Percentiles rank a stretch among this genome's conserved stretches.
phyloP scores from a whole-genome alignment of 352 stramenopile species.

The Globisporangium spiculum region DNA sequence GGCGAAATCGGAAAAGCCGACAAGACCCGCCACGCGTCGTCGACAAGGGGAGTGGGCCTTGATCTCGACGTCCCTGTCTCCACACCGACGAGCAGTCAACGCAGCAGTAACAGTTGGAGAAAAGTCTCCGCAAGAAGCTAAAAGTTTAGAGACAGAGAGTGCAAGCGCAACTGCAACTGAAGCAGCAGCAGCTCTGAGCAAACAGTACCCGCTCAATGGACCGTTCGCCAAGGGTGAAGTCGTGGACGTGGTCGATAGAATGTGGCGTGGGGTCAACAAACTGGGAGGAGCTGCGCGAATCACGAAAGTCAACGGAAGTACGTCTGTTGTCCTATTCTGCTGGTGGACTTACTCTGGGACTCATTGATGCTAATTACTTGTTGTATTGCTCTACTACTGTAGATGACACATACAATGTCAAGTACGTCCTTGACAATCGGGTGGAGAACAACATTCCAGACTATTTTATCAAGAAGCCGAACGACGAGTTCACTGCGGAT shows the following conservation, averaged over 20 bases:
- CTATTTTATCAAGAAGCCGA: conserved; percentile 37
- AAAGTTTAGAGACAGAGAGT: background rate
- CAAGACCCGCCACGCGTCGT: background rate
- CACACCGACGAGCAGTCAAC: background rate
- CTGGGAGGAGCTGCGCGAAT: conserved; percentile 84
- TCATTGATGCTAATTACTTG: conserved; percentile 13
- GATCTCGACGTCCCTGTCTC: background rate
- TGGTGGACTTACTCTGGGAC: background rate
- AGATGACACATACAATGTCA: conserved; percentile 57
- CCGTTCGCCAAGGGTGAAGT: conserved; percentile 61
- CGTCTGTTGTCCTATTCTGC: background rate
- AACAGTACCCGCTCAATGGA: conserved; percentile 24
- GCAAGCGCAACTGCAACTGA: conserved; percentile 7
- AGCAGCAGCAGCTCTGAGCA: conserved; percentile 3
- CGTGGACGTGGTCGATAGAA: conserved; percentile 86
- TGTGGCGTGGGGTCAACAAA: conserved; percentile 92
- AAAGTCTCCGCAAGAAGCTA: background rate
- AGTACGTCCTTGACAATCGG: conserved; percentile 46
- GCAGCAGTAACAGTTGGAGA: background rate
- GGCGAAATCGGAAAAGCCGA: background rate
- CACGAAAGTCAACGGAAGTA: conserved; percentile 50
- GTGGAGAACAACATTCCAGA: conserved; percentile 32
- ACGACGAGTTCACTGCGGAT: conserved; percentile 37
- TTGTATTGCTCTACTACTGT: background rate
- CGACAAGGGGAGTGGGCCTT: background rate